These are phyloP conservation scores for Nannizzia gypsea DNA, from an alignment of 2,329 filamentous ascomycete genomes.

Conservation along the genomic window DNA sequence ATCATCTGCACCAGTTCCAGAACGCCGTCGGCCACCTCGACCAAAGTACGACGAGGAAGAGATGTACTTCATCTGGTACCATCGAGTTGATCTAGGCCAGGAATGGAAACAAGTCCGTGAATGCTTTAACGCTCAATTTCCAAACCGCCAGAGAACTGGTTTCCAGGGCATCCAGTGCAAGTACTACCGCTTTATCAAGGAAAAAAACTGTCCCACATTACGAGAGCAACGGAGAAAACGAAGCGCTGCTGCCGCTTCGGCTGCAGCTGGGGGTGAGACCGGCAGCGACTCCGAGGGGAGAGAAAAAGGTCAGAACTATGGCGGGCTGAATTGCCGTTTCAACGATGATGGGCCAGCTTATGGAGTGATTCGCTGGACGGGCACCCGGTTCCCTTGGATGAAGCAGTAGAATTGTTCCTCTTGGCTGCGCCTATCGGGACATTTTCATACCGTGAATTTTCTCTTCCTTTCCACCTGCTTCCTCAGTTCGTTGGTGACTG, in stretches of 20 bases:
- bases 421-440: neutral
- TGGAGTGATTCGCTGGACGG: slow-evolving; percentile 31
- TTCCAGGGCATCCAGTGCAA: slow-evolving; percentile 40
- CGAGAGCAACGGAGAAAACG: slow-evolving; percentile 27
- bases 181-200: slow-evolving; percentile 39
- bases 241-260: slow-evolving; percentile 5
- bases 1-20: slow-evolving; percentile 20
- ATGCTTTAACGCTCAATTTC: slow-evolving; percentile 35
- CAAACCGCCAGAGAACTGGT: slow-evolving; percentile 27
- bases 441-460: neutral
- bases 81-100: slow-evolving; percentile 36
- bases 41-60: slow-evolving; percentile 39
- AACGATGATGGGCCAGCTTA: slow-evolving; percentile 24
- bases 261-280: slow-evolving; percentile 4
- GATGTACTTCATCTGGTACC: slow-evolving; percentile 41
- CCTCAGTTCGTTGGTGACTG: neutral
- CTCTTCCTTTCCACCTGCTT: neutral
- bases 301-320: neutral
- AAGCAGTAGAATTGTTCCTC: slow-evolving; percentile 15
- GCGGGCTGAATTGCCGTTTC: neutral
- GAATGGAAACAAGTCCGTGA: slow-evolving; percentile 37
- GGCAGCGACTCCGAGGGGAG: slow-evolving; percentile 9
- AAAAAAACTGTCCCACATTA: slow-evolving; percentile 35
- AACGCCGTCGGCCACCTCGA: slow-evolving; percentile 32
- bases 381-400: slow-evolving; percentile 36